Base-by-base conservation (phyloP, 2,329 filamentous ascomycete genomes). In the Sphaerulina musiva region DNA sequence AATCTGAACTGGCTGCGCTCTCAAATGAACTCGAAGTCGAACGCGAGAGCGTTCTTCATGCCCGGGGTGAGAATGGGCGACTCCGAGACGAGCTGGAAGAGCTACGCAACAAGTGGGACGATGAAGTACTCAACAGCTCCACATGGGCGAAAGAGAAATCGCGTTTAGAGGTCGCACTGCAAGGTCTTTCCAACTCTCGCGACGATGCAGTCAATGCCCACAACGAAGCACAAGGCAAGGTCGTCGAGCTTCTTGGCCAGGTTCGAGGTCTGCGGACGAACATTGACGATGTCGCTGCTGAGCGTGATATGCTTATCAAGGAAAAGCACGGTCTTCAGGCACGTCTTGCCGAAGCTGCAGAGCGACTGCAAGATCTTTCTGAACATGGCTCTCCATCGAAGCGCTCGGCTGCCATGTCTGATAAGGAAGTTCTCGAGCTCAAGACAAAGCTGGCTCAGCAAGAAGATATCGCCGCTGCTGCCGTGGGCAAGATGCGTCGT, bases 101-200 rank as follows among this genome's bases (percentile, higher is more conserved):
- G 65, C 80, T 97, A 55, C 84, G 93, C 61, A 90, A 85, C 63
- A 97, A 97, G 74, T 97, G 93, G 92, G 93, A 98, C 66, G 89
- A 97, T 64, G 92, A 98, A 73, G 89, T 97, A 9, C 82, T 97
- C 63, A 97, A 97, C 74, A 95, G 89, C 72, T 95, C 90, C 12
- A 95, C 92, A 0, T 97, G 93, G 91, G 91, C 91, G 10, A 98
- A 98, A 75, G 92, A 98, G 74, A 97, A 97, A 77, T 81, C 89
- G 12, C 85, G 92, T 12, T 79, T 98, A 40, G 92, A 97, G 69
- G 83, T 90, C 56, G 95, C 90, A 4, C 78, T 98, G 51, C 84
- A 92, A 48, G 90, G 96, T 69, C 81, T 97, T 32, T 86, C 87
- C 9, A 85, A 88, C 46, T 95, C 90, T n/a, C 84, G 92, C 2